Conservation (phyloP, 305 asterid species). For the Solanum hybrid region DNA sequence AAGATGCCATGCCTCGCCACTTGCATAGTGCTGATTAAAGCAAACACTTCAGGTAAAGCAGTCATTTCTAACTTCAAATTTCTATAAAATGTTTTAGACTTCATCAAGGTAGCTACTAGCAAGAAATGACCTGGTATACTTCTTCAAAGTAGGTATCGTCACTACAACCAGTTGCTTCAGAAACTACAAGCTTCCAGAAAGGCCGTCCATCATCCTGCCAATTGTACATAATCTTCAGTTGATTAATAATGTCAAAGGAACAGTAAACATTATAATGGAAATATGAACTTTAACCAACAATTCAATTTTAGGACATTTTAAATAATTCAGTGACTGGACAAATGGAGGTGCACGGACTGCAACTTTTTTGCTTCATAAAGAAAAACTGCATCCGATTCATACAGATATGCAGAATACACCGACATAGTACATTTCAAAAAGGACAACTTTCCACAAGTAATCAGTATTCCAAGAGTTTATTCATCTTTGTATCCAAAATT, state of each 20-base stretch:
- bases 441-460: background rate
- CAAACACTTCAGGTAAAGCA: constrained; percentile 3
- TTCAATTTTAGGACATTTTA: background rate
- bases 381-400: background rate
- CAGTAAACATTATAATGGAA: background rate
- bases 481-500: background rate
- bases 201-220: constrained; percentile 87
- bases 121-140: constrained; percentile 57
- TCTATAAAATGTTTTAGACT: background rate
- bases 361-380: background rate
- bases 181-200: constrained; percentile 82
- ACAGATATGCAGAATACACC: background rate
- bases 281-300: background rate
- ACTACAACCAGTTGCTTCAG: constrained; percentile 82
- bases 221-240: background rate
- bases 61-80: background rate
- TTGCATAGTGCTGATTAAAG: constrained; percentile 66
- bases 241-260: background rate
- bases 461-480: background rate
- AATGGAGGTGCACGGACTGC: background rate
- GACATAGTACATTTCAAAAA: background rate
- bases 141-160: constrained; percentile 66
- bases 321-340: background rate
- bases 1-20: constrained; percentile 93
- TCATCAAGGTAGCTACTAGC: background rate